These are phyloP conservation scores for Cubamyces sp. DNA, from an alignment of 768 basidiomycete genomes.

Conservation along the genomic window DNA sequence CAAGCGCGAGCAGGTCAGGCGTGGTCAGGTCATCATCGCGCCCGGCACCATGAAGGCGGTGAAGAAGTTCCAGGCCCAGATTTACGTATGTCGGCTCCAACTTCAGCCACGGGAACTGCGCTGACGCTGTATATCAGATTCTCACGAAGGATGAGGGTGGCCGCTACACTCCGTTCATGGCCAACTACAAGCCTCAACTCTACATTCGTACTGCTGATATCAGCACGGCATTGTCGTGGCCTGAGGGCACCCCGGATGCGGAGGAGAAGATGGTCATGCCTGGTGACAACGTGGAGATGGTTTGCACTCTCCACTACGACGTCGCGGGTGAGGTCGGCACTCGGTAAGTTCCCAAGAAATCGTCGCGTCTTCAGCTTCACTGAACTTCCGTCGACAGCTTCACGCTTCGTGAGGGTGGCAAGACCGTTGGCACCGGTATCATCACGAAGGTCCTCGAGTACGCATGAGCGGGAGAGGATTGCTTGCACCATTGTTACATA, in stretches of 20 bases:
- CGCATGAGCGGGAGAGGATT: constrained; percentile 30
- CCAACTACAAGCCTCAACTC: constrained; percentile 92
- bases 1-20: constrained; percentile 93
- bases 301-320: constrained; percentile 80
- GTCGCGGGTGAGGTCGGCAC: constrained; percentile 89
- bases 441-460: constrained; percentile 79
- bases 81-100: constrained; percentile 62
- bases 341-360: constrained; percentile 46
- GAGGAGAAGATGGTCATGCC: constrained; percentile 98
- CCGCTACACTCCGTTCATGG: constrained; percentile 90
- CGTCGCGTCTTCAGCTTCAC: neutral
- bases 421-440: constrained; percentile 94
- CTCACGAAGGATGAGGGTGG: constrained; percentile 89
- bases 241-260: constrained; percentile 78
- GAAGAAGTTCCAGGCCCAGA: constrained; percentile 92
- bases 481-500: constrained; percentile 22
- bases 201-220: constrained; percentile 96
- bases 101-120: neutral
- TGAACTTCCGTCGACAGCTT: constrained; percentile 48
- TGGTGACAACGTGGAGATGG: constrained; percentile 95
- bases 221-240: constrained; percentile 84
- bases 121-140: constrained; percentile 47
- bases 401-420: constrained; percentile 93
- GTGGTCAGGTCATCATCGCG: constrained; percentile 88
- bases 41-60: constrained; percentile 94